Evolutionary conservation across 805 yeast genomes (phyloP), one percentile per base, ranked within the genome.

Genomic region (Candida alai): DNA sequence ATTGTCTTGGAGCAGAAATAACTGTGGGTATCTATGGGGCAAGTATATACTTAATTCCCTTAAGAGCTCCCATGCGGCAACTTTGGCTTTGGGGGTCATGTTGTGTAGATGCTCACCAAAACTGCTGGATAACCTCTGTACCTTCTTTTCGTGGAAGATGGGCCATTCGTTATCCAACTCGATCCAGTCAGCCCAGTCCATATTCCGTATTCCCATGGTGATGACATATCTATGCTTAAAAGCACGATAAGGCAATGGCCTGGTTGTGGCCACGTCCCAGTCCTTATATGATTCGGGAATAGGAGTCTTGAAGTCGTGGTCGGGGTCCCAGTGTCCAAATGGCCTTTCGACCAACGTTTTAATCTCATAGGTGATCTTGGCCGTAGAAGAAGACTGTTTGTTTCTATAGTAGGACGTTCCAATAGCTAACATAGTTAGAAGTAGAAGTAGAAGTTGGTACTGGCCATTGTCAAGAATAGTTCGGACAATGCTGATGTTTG

Each of bases 141-240:
- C 42, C 51, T 80, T 80, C 28, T 70, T 60, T 15, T 66, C 47
- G 49, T 80, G 84, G 44, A 52, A 79, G 40, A 69, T 69, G 34
- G 46, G 43, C 82, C 83, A 80, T 55, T 80, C 79, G 40, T 75
- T 77, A 52, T 80, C 86, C 38, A 80, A 61, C 49, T 80, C 81
- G 41, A 80, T 73, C 87, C 87, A 80, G 32, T 62, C 63, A 35
- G 73, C 60, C 68, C 72, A 73, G 31, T 76, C 74, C 81, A 78
- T 72, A 38, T 60, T 61, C 42, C 86, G 60, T 27, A 79, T 78
- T 5, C 86, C 87, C 87, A 80, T 80, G 16, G 80, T 80, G 31
- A 80, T 69, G 44, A 61, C 70, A 49, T 80, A 80, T 39, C 73
- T 76, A 53, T 76, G 80, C 49, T 70, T 77, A 58, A 80, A 80